Evolutionary conservation across 176 grass and related monocot species (phyloP).

Genomic region (Urochloa ruziziensis): DNA sequence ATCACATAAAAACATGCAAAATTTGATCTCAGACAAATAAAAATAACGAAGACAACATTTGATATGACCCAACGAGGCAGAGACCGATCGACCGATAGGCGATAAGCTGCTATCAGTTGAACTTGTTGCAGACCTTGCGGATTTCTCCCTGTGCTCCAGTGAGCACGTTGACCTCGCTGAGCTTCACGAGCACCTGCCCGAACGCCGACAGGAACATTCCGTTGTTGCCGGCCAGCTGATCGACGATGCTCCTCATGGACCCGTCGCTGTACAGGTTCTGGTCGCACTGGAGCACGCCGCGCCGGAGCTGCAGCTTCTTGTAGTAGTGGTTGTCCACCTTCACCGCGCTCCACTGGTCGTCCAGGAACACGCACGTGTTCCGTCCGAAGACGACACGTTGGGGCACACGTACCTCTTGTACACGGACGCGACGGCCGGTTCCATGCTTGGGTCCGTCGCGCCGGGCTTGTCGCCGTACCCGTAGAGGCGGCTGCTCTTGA

Average conservation of each 20-base stretch:
- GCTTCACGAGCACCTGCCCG: conserved; percentile 24
- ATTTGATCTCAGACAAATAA: too few relatives aligned
- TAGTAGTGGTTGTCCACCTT: conserved; percentile 51
- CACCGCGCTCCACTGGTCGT: conserved; percentile 19
- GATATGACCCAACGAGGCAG: too few relatives aligned
- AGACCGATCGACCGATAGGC: too few relatives aligned
- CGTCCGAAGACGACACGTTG: neutral
- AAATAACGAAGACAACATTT: too few relatives aligned
- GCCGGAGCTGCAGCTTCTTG: conserved; percentile 23
- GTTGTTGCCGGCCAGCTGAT: conserved; percentile 9
- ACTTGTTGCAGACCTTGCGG: conserved; percentile 39
- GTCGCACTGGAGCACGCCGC: conserved; percentile 37
- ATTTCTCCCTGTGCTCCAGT: conserved; percentile 40
- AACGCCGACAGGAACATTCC: conserved; percentile 21
- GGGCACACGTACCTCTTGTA: conserved; percentile 37
- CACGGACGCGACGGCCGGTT: neutral
- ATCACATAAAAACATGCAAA: too few relatives aligned
- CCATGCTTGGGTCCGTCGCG: conserved; percentile 8
- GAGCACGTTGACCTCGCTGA: conserved; percentile 43
- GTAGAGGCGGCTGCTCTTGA: conserved; percentile 45
- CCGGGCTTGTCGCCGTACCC: conserved; percentile 35
- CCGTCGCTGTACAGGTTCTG: conserved; percentile 25
- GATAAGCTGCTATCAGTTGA: too few relatives aligned
- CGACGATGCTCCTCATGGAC: conserved; percentile 19
- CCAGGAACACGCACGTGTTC: conserved; percentile 11